Evolutionary conservation across 2,329 filamentous ascomycete genomes (phyloP).

Genomic region (Sporothrix brasiliensis): DNA sequence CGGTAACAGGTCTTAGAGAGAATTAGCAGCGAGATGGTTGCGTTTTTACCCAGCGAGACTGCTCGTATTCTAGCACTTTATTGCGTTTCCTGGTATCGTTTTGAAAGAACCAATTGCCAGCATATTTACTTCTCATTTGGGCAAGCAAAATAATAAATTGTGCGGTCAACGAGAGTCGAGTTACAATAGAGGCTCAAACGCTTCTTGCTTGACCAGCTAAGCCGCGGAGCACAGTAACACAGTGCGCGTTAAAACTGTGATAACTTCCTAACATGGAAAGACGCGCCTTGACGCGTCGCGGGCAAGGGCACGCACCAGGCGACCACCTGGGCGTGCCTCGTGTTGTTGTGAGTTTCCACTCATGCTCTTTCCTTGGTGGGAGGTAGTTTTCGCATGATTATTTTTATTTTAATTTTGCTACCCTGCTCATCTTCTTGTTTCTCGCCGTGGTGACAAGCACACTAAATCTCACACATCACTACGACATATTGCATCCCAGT

Average conservation of each 20-base stretch:
- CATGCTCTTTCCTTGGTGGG: conserved; percentile 1
- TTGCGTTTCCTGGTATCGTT: too few relatives aligned
- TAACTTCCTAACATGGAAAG: background rate
- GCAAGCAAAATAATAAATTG: too few relatives aligned
- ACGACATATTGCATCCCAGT: background rate
- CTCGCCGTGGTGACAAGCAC: conserved; percentile 14
- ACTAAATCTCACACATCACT: background rate
- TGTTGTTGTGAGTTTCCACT: conserved; percentile 24
- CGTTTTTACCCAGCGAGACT: too few relatives aligned
- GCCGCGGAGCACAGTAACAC: background rate
- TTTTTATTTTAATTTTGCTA: background rate
- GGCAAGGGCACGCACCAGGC: background rate
- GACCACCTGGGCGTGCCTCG: conserved; percentile 10
- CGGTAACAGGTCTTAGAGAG: too few relatives aligned
- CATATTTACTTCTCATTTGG: too few relatives aligned
- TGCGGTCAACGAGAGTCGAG: background rate
- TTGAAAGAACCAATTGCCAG: too few relatives aligned
- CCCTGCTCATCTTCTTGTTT: background rate
- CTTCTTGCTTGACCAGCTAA: background rate
- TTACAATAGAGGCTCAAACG: background rate
- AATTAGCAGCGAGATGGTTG: too few relatives aligned
- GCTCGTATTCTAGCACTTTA: too few relatives aligned
- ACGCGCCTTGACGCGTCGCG: conserved; percentile 28
- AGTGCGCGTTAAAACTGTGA: conserved; percentile 6
- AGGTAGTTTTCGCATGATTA: background rate